Evolutionary conservation across 257 asterid species (phyloP), one percentile per base, ranked within the genome.

Genomic region (Lantana camara): DNA sequence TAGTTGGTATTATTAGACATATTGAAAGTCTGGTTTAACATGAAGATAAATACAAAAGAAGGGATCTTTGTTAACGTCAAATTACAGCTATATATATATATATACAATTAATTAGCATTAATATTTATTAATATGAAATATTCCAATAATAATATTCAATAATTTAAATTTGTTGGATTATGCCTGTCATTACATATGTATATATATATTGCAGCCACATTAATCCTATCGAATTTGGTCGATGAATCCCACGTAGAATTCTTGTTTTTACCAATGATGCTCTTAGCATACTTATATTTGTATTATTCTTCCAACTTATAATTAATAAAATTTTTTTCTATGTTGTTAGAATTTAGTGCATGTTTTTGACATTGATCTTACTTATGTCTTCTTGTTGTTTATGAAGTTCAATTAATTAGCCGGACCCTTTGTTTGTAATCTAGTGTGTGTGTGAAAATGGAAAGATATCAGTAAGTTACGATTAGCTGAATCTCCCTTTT

Each of bases 201-300:
- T 67, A 50, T 56, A 63, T 57, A 38, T 71, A 62, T 64, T 53
- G 66, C 50, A 57, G 64, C 60, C 75, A 76, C 79, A 44, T 84
- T 66, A 68, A 76, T 81, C 65, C 58, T 77, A 84, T 82, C 93
- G 95, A 82, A 24, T 37, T 55, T 22, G 64, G 57, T 76, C 89
- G 93, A 79, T 79, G 75, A 78, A 82, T 74, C 75, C 89, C 83
- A 86, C 5, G 88, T 67, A 51, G 11, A 47, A 1, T 51, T 69
- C 75, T 81, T 76, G 80, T 80, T 75, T 77, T 49, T 74, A 54
- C 63, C 55, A 57, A 57, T 24, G 58, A 64, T 53, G 70, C 16
- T 55, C 60, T 57, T 62, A 40, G 71, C 42, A 64, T 65, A 30
- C 63, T 65, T 57, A 45, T 57, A 22, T 63, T 62, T 63, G 62